Base-by-base conservation (phyloP, 2,329 filamentous ascomycete species). In the Pyricularia sp. region DNA sequence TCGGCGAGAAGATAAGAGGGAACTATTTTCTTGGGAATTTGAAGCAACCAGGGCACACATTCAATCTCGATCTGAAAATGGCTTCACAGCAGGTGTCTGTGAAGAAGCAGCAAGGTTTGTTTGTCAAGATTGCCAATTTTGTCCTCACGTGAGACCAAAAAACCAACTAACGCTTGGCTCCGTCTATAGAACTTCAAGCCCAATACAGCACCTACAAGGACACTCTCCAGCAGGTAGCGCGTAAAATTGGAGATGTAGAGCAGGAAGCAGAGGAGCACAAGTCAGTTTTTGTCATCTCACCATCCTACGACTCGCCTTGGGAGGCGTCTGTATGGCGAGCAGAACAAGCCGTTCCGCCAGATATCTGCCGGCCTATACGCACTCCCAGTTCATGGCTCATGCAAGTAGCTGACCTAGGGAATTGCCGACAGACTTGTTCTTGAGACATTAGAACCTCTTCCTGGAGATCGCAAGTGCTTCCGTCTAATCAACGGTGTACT, bases 261-360 rank as follows among this genome's bases (percentile, higher is more conserved):
- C 93, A 97, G 78, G 95, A 98, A 79, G 90, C 92, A 25, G 95
- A 99, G 79, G 95, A 99, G 79, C 95, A 99, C 84, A 98, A 97
- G 95, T 98, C 82, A 78, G 90, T 82, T 65, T 12, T n/a, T n/a
- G 64, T 23, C 28, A 23, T 33, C 25, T 14, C 23, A 50, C n/a
- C 3, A 50, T 20, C 17, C 17, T 50, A 17, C 42, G 6, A 50
- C 20, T 7, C 14, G 20, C 42, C 42, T 50, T 50, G 3, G 42
- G 6, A 50, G 42, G 42, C 17, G 2, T 20, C 17, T 50, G 17
- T 50, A 50, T 50, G 42, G 42, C 42, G 14, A 50, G 42, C 42
- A 20, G 20, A 17, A 50, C 17, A 20, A 50, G 42, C 42, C n/a
- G 4, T 31, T 1, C 20, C 26, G 17, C 61, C 14, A 2, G 33